These are phyloP conservation scores for Pachysandra terminalis DNA, from an alignment of 164 flowering plant genomes.

Conservation along the genomic window DNA sequence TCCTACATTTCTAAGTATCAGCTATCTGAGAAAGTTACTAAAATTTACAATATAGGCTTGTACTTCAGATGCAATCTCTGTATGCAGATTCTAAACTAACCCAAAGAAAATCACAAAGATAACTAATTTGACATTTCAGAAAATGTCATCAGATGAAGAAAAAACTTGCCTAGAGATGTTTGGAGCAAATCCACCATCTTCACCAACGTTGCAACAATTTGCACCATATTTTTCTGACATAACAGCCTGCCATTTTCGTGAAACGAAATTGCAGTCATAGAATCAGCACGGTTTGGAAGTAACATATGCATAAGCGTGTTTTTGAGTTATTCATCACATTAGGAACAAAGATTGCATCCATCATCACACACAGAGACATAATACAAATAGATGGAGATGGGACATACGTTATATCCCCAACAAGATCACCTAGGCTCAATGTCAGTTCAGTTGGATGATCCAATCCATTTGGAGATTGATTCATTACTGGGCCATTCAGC, in stretches of 20 bases:
- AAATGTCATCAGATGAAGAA: background rate
- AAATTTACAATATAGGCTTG: background rate
- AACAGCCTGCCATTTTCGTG: constrained; percentile 64
- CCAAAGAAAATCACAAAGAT: background rate
- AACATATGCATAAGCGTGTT: constrained; percentile 2
- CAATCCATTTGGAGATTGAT: too few relatives aligned
- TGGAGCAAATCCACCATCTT: constrained; percentile 94
- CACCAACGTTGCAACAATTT: constrained; percentile 85
- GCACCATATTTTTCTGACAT: constrained; percentile 78
- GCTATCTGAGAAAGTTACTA: background rate
- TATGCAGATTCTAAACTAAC: background rate
- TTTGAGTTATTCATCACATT: background rate
- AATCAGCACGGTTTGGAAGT: constrained; percentile 5
- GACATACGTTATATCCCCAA: too few relatives aligned
- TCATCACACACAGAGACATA: background rate
- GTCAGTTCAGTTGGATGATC: too few relatives aligned
- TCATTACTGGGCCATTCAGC: too few relatives aligned
- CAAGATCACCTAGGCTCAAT: too few relatives aligned
- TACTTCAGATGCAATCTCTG: too few relatives aligned
- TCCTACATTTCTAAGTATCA: background rate
- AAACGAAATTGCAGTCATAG: constrained; percentile 18
- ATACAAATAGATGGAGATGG: too few relatives aligned
- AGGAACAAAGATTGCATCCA: background rate
- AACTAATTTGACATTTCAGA: background rate
- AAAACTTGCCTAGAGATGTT: constrained; percentile 72